Base-by-base conservation (phyloP, 1,284 basidiomycete species). In the Termitomyces sp. region DNA sequence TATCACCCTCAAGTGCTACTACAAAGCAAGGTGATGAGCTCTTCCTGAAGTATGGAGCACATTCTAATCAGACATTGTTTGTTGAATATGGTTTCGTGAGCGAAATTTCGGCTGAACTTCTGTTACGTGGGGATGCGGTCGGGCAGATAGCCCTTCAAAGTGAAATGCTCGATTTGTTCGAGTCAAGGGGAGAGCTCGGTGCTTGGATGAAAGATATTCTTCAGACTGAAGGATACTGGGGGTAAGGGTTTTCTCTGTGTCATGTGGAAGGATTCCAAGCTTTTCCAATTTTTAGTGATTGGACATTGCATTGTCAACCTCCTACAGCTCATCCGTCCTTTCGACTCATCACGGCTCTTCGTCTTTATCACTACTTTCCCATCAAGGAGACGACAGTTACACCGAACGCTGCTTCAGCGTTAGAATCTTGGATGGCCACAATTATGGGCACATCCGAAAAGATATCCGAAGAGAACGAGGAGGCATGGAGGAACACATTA, bases 71-170 rank as follows among this genome's bases (percentile, higher is more conserved):
- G 41, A 84, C 77, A 6, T 67, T 95, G 17, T 90, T 93, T 66
- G 76, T 84, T 30, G 92, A 95, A 66, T 95, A 95, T 68, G 92
- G 92, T 0, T 95, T 95, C 65, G 79, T 88, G 26, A 77, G 79
- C 61, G 26, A 56, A 12, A 60, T 70, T 38, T 61, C 62, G 33
- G 61, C 66, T 15, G 68, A 63, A 36, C 54, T 31, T 8, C 53
- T 63, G 19, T 50, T 50, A 36, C 68, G 70, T 33, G 67, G 66
- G 19, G 68, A 68, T 46, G 61, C 68, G 31, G 73, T 74, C 15
- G 68, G 66, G 12, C 86, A 92, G 64, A 75, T 88, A 9, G 82
- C 88, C 56, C 72, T 94, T 1, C 78, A 83, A 58, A 75, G 79
- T 36, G 59, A 80, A 21, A 67, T 89, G 3, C 80, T 86, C 58